These are phyloP conservation scores for Fusarium temperatum DNA, from an alignment of 2,329 filamentous ascomycete genomes.

Conservation along the genomic window DNA sequence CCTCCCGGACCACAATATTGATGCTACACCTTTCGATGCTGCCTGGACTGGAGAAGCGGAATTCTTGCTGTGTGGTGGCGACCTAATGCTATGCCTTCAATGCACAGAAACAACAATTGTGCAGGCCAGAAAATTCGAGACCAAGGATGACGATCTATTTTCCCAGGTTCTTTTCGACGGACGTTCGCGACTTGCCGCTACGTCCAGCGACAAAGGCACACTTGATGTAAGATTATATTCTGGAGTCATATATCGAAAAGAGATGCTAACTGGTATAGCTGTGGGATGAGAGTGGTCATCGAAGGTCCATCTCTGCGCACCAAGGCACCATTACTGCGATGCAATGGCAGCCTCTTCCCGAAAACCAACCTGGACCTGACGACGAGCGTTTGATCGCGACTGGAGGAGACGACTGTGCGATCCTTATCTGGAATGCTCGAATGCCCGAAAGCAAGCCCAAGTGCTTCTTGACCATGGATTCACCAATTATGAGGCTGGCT, in stretches of 20 bases:
- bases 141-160: constrained; percentile 62
- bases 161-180: constrained; percentile 66
- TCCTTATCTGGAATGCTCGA: constrained; percentile 70
- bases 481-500: constrained; percentile 65
- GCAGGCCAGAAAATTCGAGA: constrained; percentile 60
- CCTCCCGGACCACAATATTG: constrained; percentile 60
- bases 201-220: constrained; percentile 66
- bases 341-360: constrained; percentile 65
- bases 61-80: constrained; percentile 68
- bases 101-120: constrained; percentile 59
- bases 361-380: constrained; percentile 48
- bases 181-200: constrained; percentile 63
- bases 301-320: constrained; percentile 66
- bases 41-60: constrained; percentile 67
- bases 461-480: constrained; percentile 69
- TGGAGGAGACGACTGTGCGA: constrained; percentile 69
- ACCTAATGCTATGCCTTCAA: constrained; percentile 59
- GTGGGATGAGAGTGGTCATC: constrained; percentile 63
- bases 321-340: constrained; percentile 66
- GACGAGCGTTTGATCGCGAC: constrained; percentile 69
- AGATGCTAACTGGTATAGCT: constrained; percentile 51
- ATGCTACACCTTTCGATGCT: constrained; percentile 63
- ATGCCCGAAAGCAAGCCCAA: constrained; percentile 64
- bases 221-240: constrained; percentile 64
- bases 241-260: neutral